Evolutionary conservation across 306 rosid genomes (phyloP).

Genomic region (Rosa lucieae): DNA sequence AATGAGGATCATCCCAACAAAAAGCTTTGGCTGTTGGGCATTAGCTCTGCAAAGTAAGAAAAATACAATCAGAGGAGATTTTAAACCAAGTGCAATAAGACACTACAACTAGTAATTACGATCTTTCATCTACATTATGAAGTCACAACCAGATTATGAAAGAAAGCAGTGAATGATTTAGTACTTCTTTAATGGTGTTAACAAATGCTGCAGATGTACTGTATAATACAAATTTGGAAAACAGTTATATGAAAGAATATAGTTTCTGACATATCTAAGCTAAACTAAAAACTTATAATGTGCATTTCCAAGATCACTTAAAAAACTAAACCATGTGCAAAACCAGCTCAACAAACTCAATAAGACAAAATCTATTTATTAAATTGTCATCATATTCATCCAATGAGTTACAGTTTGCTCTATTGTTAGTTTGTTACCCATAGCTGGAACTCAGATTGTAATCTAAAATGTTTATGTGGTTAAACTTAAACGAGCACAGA

Average conservation of each 20-base stretch:
- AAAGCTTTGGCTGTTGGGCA: constrained; percentile 65
- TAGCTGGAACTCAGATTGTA: too few species aligned
- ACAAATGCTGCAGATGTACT: not conserved
- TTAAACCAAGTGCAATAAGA: not conserved
- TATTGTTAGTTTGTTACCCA: too few species aligned
- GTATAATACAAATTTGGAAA: not conserved
- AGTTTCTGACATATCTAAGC: not conserved
- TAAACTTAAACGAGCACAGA: not conserved
- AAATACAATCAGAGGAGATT: not conserved
- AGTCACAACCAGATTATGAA: not conserved
- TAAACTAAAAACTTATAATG: not conserved
- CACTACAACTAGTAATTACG: not conserved
- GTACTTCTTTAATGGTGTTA: not conserved
- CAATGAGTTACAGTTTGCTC: too few species aligned
- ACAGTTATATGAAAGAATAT: not conserved
- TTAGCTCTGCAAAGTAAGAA: constrained; percentile 43
- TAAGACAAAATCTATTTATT: not conserved
- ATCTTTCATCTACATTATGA: not conserved
- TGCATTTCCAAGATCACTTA: not conserved
- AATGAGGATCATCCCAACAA: constrained; percentile 64
- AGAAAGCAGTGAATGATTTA: not conserved
- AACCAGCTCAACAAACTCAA: not conserved
- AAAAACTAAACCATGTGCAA: not conserved
- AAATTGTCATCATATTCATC: not conserved
- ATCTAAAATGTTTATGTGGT: not conserved